Percentiles rank a stretch among this genome's conserved stretches.
phyloP scores from a whole-genome alignment of 1,284 basidiomycete genomes.

The Tilletiaria anomala region DNA sequence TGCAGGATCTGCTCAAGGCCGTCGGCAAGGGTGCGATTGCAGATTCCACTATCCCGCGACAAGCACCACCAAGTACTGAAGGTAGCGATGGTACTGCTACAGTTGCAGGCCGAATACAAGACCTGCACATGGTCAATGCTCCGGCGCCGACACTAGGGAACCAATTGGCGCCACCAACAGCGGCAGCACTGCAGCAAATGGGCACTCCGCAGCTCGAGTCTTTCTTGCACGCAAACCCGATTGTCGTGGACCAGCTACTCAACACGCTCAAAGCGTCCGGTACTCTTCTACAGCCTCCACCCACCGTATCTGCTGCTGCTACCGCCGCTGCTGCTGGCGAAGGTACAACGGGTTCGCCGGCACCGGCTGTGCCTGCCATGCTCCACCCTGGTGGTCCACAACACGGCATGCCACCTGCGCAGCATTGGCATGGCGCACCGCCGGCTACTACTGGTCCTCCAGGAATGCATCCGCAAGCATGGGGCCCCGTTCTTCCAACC shows the following conservation, averaged over 20 bases:
- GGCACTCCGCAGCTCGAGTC: constrained; percentile 1
- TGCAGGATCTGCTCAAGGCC: constrained; percentile 11
- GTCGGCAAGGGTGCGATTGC: constrained; percentile 4
- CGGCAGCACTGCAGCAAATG: neutral
- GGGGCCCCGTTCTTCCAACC: no score
- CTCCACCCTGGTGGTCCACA: no score
- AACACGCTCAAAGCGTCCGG: neutral
- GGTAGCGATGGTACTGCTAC: neutral
- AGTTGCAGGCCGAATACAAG: neutral
- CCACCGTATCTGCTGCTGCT: neutral
- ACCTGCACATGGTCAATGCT: neutral
- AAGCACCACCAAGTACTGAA: neutral
- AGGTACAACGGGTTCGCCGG: neutral
- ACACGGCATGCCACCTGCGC: no score
- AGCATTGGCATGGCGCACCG: no score
- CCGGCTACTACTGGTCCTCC: no score
- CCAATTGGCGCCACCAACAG: neutral
- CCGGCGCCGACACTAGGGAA: neutral
- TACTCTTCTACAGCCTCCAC: neutral
- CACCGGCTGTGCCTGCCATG: no score
- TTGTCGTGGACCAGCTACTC: constrained; percentile 4
- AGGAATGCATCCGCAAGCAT: no score
- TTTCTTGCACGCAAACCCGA: constrained; percentile 3
- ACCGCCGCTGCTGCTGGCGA: neutral
- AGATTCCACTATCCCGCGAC: neutral